These are phyloP conservation scores for Botrytis sinoallii DNA, from an alignment of 2,329 filamentous ascomycete genomes.

Conservation along the genomic window DNA sequence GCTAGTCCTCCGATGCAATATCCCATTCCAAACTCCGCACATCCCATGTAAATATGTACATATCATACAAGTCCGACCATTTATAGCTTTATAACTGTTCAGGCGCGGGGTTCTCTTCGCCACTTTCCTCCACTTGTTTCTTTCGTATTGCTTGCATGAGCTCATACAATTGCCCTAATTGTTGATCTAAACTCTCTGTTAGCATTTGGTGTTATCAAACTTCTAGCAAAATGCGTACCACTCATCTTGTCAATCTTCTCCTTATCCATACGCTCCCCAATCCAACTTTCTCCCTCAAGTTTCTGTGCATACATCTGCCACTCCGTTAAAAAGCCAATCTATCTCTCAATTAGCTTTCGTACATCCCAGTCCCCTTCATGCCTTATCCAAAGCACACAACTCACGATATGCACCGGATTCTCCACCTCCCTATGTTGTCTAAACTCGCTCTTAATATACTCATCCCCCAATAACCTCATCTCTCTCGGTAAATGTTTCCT, in stretches of 20 bases:
- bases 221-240: conserved; percentile 53
- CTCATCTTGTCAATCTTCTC: conserved; percentile 90
- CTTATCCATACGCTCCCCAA: conserved; percentile 78
- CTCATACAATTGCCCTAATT: conserved; percentile 90
- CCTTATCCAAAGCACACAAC: conserved; percentile 34
- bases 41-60: conserved; percentile 14
- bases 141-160: conserved; percentile 77
- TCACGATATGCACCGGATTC: conserved; percentile 86
- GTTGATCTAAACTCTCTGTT: conserved; percentile 63
- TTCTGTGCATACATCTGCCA: conserved; percentile 96
- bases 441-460: conserved; percentile 93
- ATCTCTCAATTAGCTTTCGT: neutral
- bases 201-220: neutral
- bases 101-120: conserved; percentile 1
- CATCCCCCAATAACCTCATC: conserved; percentile 79
- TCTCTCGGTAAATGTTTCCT: conserved; percentile 72
- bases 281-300: conserved; percentile 83
- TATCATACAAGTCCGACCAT: neutral
- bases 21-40: neutral
- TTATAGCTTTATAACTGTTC: conserved; percentile 14
- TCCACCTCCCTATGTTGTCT: conserved; percentile 78
- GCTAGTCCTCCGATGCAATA: conserved; percentile 8
- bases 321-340: conserved; percentile 94
- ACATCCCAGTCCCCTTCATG: neutral
- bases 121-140: conserved; percentile 21